Percentiles rank a stretch among this genome's conserved stretches.
Conservation (phyloP, 2,329 filamentous ascomycete species). For the Alternaria burnsii region DNA sequence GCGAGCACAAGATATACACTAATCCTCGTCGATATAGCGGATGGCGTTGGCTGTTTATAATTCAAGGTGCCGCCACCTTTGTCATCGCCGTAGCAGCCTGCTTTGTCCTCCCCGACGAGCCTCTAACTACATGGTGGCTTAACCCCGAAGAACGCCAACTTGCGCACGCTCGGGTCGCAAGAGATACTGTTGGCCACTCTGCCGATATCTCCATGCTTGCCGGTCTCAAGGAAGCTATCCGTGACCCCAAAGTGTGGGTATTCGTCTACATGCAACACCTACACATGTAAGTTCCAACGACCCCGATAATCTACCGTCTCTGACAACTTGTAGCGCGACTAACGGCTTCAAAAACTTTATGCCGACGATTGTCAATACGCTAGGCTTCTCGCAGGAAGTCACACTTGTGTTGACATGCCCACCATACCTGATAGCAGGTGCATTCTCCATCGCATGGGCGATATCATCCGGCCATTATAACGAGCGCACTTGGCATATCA, state of each 20-base stretch:
- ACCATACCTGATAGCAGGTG: slow-evolving; percentile 28
- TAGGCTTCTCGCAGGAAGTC: slow-evolving; percentile 60
- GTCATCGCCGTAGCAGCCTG: slow-evolving; percentile 27
- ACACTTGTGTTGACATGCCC: slow-evolving; percentile 60
- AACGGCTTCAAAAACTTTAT: slow-evolving; percentile 52
- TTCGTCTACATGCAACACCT: slow-evolving; percentile 52
- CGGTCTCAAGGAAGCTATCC: slow-evolving; percentile 58
- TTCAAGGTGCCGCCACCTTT: slow-evolving; percentile 38
- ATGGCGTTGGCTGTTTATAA: slow-evolving; percentile 30
- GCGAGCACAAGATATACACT: background rate
- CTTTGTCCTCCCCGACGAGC: slow-evolving; percentile 50
- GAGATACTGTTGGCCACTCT: no score
- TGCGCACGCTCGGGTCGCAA: no score
- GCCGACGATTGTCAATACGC: slow-evolving; percentile 58
- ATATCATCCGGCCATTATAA: slow-evolving; percentile 52
- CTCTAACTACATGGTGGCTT: slow-evolving; percentile 55
- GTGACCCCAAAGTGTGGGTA: slow-evolving; percentile 62
- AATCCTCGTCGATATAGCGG: no score
- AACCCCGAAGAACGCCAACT: slow-evolving; percentile 54
- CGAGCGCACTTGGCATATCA: slow-evolving; percentile 54
- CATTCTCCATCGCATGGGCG: slow-evolving; percentile 36
- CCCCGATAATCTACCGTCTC: slow-evolving; percentile 63
- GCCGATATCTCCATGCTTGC: slow-evolving; percentile 23
- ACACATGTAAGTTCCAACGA: slow-evolving; percentile 57
- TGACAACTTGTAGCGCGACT: background rate